phyloP scores from a whole-genome alignment of 2,329 filamentous ascomycete genomes.

The Pseudonectria buxi region DNA sequence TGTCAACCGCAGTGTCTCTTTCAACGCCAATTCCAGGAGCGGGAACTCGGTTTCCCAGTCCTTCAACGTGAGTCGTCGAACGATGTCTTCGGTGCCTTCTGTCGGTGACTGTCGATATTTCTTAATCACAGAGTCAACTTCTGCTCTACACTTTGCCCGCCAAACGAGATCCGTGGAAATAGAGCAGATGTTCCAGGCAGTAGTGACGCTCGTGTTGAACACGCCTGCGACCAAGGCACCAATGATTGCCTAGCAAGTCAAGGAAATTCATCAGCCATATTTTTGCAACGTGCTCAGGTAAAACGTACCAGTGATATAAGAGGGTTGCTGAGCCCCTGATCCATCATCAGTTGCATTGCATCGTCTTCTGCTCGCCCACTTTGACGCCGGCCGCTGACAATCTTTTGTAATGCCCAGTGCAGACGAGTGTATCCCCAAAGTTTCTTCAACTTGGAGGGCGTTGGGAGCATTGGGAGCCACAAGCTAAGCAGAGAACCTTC shows the following conservation, averaged over 20 bases:
- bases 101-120: background rate
- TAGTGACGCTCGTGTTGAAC: slow-evolving; percentile 50
- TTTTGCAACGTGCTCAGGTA: background rate
- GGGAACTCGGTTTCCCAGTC: slow-evolving; percentile 5
- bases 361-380: slow-evolving; percentile 39
- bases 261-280: background rate
- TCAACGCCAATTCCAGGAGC: background rate
- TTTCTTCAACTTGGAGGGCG: slow-evolving; percentile 35
- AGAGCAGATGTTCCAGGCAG: slow-evolving; percentile 45
- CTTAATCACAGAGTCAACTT: slow-evolving; percentile 1
- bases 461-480: slow-evolving; percentile 47
- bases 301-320: slow-evolving; percentile 35
- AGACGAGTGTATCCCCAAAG: slow-evolving; percentile 39
- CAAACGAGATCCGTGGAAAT: slow-evolving; percentile 38
- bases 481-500: slow-evolving; percentile 35
- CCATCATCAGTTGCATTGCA: slow-evolving; percentile 46
- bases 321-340: slow-evolving; percentile 38
- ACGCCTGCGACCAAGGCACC: slow-evolving; percentile 49
- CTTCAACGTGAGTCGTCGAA: background rate
- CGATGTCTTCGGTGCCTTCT: background rate
- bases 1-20: slow-evolving; percentile 3
- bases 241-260: slow-evolving; percentile 38
- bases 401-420: slow-evolving; percentile 40
- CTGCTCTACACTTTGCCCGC: too few species aligned
- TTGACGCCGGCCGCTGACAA: slow-evolving; percentile 39